A percentile compares a stretch with the other conserved stretches of the same genome.
Evolutionary conservation across 257 asterid genomes (phyloP).

Genomic region (Salvia splendens): DNA sequence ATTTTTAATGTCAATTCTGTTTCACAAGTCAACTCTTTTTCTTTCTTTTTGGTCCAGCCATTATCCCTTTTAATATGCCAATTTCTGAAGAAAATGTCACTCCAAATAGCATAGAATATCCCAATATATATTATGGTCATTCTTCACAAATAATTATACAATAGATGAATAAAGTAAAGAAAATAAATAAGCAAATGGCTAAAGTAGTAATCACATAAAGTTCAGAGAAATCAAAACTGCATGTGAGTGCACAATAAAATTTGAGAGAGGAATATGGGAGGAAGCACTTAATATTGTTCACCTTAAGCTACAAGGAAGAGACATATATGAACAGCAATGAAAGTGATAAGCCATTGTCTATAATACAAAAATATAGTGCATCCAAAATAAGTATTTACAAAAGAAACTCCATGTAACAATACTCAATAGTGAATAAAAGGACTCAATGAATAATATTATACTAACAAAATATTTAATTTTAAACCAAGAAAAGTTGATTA

Average conservation of each 20-base stretch:
- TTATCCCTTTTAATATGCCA: background rate
- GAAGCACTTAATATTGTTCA: conserved; percentile 3
- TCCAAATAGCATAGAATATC: background rate
- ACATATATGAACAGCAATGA: conserved; percentile 1
- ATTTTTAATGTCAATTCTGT: background rate
- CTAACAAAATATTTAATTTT: background rate
- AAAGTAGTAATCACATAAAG: background rate
- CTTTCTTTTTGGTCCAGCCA: background rate
- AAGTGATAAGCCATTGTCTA: background rate
- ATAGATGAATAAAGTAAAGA: no score
- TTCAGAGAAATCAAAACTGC: background rate
- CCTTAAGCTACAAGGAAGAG: background rate
- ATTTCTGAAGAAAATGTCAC: background rate
- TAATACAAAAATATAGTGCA: background rate
- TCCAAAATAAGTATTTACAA: background rate
- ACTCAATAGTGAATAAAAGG: background rate
- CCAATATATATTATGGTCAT: background rate
- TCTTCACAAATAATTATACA: no score
- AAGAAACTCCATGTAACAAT: background rate
- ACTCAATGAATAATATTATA: background rate
- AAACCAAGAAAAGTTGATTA: background rate
- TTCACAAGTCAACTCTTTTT: background rate
- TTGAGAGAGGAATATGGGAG: no score
- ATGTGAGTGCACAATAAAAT: background rate
- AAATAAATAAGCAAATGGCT: no score